A percentile compares a stretch with the other conserved stretches of the same genome.
Evolutionary conservation across 2,329 filamentous ascomycete species (phyloP).

Genomic region (Penicillium brevicompactum): DNA sequence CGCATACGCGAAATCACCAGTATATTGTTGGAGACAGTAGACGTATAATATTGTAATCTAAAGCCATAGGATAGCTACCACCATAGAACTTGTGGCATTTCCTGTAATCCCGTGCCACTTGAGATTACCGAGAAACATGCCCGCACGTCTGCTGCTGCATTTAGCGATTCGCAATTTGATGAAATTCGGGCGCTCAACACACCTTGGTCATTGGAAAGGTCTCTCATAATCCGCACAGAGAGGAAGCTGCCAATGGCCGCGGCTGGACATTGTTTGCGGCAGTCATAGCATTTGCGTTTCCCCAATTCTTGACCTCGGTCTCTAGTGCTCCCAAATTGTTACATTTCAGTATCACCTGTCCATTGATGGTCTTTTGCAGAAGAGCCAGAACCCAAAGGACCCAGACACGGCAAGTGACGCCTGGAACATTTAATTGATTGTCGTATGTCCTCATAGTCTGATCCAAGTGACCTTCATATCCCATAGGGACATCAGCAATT

Average conservation of each 20-base stretch:
- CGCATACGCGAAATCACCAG: not conserved
- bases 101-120: too few species aligned
- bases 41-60: not conserved
- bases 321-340: constrained; percentile 14
- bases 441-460: constrained; percentile 19
- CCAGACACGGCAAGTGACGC: constrained; percentile 22
- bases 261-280: constrained; percentile 21
- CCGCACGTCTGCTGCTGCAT: too few species aligned
- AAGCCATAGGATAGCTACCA: not conserved
- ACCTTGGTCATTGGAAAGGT: not conserved
- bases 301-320: constrained; percentile 20
- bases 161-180: too few species aligned
- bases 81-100: not conserved
- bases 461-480: constrained; percentile 13
- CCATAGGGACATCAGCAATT: constrained; percentile 18
- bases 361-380: constrained; percentile 7
- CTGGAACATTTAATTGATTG: constrained; percentile 15
- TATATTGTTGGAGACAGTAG: not conserved
- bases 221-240: not conserved
- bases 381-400: constrained; percentile 14
- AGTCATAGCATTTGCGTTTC: constrained; percentile 18
- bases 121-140: too few species aligned
- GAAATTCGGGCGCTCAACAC: too few species aligned
- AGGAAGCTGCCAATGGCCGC: constrained; percentile 12
- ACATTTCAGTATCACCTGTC: constrained; percentile 1